These are phyloP conservation scores for Paramecium biaurelia DNA, from an alignment of 73 alveolate species.

Conservation along the genomic window DNA sequence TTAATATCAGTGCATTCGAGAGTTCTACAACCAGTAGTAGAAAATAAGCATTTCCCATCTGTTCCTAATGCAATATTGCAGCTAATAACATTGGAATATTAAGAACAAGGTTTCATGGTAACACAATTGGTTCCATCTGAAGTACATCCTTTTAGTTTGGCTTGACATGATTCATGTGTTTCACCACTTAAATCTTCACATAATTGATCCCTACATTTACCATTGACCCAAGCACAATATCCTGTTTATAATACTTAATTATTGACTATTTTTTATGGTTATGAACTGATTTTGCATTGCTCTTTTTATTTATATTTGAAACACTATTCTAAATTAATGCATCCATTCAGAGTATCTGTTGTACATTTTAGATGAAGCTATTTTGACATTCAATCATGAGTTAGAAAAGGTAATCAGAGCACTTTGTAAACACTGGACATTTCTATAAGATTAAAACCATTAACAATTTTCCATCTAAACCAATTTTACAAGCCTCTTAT, in stretches of 20 bases:
- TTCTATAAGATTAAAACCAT: background rate
- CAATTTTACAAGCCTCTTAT: background rate
- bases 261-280: background rate
- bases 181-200: conserved; percentile 40
- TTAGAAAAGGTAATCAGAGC: background rate
- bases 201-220: background rate
- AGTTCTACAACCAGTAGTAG: background rate
- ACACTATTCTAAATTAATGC: background rate
- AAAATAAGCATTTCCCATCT: background rate
- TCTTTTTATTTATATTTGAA: background rate
- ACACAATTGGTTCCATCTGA: conserved; percentile 18
- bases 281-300: background rate
- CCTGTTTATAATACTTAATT: background rate
- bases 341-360: background rate
- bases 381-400: conserved; percentile 19
- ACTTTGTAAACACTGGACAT: background rate
- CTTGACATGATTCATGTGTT: conserved; percentile 2
- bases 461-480: background rate
- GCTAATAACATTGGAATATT: background rate
- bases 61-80: conserved; percentile 15
- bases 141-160: conserved; percentile 32
- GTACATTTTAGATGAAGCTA: background rate
- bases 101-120: background rate
- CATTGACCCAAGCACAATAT: conserved; percentile 32
- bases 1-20: background rate